phyloP scores from a whole-genome alignment of 345 rosid genomes.

The Dipteronia sinensis region DNA sequence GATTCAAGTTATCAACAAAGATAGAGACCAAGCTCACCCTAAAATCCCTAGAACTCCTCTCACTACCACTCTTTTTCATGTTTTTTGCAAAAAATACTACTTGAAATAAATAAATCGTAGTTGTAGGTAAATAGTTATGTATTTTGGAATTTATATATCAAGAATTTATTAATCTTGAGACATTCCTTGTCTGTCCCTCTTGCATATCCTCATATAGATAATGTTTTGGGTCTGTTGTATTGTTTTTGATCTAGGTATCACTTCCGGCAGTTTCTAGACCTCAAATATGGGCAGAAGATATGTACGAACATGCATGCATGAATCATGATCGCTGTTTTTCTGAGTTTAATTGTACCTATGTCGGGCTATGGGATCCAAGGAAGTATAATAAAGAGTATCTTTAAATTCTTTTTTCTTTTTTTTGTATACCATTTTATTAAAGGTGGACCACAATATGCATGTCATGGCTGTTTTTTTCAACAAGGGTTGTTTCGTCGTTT shows the following conservation, averaged over 20 bases:
- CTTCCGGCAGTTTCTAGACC: background rate
- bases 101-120: background rate
- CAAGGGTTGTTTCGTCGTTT: background rate
- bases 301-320: slow-evolving; percentile 2
- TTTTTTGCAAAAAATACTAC: too few relatives aligned
- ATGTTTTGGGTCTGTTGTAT: background rate
- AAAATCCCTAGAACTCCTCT: too few relatives aligned
- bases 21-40: too few relatives aligned
- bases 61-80: too few relatives aligned
- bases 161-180: background rate
- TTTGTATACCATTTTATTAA: background rate
- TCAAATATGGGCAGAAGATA: background rate
- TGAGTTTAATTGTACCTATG: background rate
- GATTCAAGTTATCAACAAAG: too few relatives aligned
- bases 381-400: background rate
- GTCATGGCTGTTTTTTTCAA: background rate
- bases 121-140: background rate
- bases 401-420: background rate
- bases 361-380: background rate
- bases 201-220: background rate
- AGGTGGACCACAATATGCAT: background rate
- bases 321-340: background rate
- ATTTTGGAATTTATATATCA: background rate
- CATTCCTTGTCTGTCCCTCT: background rate
- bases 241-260: background rate